Conservation (phyloP, 2,329 filamentous ascomycete genomes). For the Pseudophaeomoniella oleicola region DNA sequence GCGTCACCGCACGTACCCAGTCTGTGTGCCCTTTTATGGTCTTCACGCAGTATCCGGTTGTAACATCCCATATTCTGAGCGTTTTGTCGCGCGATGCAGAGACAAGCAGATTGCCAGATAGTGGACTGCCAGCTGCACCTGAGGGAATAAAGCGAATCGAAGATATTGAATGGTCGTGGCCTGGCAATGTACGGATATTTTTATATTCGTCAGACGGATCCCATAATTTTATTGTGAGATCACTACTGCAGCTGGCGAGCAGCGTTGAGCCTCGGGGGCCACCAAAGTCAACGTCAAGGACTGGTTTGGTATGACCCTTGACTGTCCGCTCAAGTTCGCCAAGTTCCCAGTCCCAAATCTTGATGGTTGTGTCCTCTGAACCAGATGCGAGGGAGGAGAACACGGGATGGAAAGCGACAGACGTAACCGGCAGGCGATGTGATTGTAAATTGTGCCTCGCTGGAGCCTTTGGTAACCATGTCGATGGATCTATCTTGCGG, state of each 20-base stretch:
- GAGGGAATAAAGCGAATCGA: slow-evolving; percentile 79
- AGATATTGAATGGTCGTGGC: slow-evolving; percentile 85
- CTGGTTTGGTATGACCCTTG: slow-evolving; percentile 81
- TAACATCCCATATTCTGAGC: slow-evolving; percentile 81
- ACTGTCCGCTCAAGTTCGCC: slow-evolving; percentile 82
- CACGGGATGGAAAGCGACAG: slow-evolving; percentile 81
- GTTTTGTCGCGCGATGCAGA: slow-evolving; percentile 76
- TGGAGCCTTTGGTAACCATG: slow-evolving; percentile 75
- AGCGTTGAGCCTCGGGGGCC: slow-evolving; percentile 67
- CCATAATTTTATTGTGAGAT: slow-evolving; percentile 91
- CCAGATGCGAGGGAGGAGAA: slow-evolving; percentile 84
- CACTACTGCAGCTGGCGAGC: slow-evolving; percentile 71
- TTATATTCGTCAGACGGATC: slow-evolving; percentile 87
- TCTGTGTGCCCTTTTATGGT: slow-evolving; percentile 75
- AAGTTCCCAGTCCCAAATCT: slow-evolving; percentile 94
- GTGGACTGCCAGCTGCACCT: slow-evolving; percentile 60
- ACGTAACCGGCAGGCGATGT: slow-evolving; percentile 67
- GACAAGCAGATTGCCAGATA: slow-evolving; percentile 73
- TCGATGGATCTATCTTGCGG: slow-evolving; percentile 64
- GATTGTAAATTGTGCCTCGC: slow-evolving; percentile 71
- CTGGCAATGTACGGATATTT: slow-evolving; percentile 79
- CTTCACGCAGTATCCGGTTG: slow-evolving; percentile 81
- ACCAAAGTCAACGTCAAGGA: slow-evolving; percentile 80
- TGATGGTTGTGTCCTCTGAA: slow-evolving; percentile 85
- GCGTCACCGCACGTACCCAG: slow-evolving; percentile 82